Evolutionary conservation across 331 rosid genomes (phyloP).

Genomic region (Spiraea crenata): DNA sequence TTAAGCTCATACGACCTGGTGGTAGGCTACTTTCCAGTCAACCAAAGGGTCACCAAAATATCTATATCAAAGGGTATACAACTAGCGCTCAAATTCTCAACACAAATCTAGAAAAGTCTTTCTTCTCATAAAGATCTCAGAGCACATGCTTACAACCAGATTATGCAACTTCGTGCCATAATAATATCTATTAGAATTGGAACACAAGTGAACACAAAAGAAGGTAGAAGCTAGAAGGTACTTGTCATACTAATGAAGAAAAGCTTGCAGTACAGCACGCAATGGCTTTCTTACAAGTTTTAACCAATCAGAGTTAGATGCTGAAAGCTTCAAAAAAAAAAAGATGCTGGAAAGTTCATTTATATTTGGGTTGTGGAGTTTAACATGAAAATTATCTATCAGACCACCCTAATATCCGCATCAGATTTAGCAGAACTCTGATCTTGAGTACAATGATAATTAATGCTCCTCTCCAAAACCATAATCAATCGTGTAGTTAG

Average conservation of each 20-base stretch:
- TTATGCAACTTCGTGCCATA: constrained; percentile 17
- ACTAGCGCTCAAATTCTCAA: no score
- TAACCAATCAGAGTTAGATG: neutral
- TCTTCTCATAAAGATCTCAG: no score
- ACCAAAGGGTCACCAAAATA: constrained; percentile 27
- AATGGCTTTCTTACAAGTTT: neutral
- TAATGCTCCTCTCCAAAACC: no score
- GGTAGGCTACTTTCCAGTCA: constrained; percentile 29
- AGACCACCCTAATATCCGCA: no score
- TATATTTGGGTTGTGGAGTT: neutral
- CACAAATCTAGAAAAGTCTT: no score
- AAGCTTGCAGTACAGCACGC: neutral
- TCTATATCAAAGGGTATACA: no score
- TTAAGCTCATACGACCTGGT: constrained; percentile 14
- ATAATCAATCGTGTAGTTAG: no score
- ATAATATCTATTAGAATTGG: neutral
- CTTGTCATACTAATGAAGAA: no score
- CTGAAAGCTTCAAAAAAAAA: no score
- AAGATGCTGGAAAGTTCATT: neutral
- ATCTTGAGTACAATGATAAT: no score
- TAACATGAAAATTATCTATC: no score
- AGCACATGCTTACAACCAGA: neutral
- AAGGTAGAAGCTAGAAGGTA: neutral
- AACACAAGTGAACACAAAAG: neutral
- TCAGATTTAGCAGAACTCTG: no score